Percentiles rank a stretch among this genome's conserved stretches.
Conservation (phyloP, 2,329 filamentous ascomycete species). For the Exophiala sp. region DNA sequence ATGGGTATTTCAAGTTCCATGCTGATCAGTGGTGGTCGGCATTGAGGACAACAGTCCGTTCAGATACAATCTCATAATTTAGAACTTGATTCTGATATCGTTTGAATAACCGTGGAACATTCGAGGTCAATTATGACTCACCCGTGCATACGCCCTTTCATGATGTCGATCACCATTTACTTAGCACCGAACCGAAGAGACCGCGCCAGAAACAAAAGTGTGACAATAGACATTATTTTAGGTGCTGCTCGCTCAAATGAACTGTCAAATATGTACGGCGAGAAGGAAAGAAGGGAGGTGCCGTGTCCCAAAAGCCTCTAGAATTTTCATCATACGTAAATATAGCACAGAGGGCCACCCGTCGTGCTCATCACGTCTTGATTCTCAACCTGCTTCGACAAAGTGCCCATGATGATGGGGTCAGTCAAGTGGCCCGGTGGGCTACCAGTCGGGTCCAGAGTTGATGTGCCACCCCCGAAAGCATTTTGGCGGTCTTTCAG, state of each 20-base stretch:
- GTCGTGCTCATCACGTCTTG: conserved; percentile 23
- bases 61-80: too few relatives aligned
- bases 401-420: conserved; percentile 15
- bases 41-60: too few relatives aligned
- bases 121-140: too few relatives aligned
- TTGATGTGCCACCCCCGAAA: conserved; percentile 19
- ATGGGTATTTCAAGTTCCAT: neutral
- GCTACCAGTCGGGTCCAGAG: conserved; percentile 17
- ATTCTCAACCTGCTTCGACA: conserved; percentile 10
- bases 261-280: neutral
- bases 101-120: too few relatives aligned
- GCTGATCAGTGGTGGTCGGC: neutral
- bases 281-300: neutral
- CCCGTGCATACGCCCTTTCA: too few relatives aligned
- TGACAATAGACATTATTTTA: neutral
- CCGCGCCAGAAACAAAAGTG: neutral
- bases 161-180: neutral
- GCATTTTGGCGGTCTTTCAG: conserved; percentile 16
- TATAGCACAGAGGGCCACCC: conserved; percentile 26
- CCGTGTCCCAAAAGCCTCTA: neutral
- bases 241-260: too few relatives aligned
- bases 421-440: conserved; percentile 21
- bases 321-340: conserved; percentile 18
- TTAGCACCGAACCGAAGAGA: neutral
- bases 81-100: too few relatives aligned